Conservation (phyloP, 2,329 filamentous ascomycete species). For the Aspergillus japonicus region DNA sequence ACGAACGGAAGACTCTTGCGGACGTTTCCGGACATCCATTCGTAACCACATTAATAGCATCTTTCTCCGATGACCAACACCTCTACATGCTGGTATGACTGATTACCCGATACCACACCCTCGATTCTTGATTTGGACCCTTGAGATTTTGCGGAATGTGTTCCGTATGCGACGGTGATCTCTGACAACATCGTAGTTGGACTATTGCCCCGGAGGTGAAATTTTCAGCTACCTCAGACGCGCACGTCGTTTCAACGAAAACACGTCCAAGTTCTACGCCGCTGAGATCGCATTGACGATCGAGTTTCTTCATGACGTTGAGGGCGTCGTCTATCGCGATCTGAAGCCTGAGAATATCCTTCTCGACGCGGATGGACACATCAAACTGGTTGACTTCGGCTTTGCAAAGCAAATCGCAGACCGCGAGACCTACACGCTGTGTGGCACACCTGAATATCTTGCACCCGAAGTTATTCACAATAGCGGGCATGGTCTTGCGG, state of each 20-base stretch:
- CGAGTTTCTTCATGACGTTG: constrained; percentile 62
- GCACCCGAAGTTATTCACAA: constrained; percentile 67
- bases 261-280: constrained; percentile 64
- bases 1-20: constrained; percentile 63
- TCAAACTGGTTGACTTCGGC: constrained; percentile 67
- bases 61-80: constrained; percentile 62
- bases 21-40: constrained; percentile 64
- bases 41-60: constrained; percentile 63
- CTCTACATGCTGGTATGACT: constrained; percentile 53
- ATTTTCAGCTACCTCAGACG: constrained; percentile 65
- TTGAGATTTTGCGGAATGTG: not conserved
- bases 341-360: constrained; percentile 68
- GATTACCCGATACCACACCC: not conserved
- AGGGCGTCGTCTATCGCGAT: constrained; percentile 66
- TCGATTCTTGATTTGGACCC: not conserved
- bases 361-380: constrained; percentile 63
- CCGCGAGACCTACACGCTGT: constrained; percentile 63
- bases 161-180: not conserved
- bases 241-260: constrained; percentile 61
- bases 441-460: constrained; percentile 66
- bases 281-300: constrained; percentile 66
- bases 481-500: constrained; percentile 62
- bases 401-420: constrained; percentile 63
- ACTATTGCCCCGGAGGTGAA: constrained; percentile 67
- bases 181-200: constrained; percentile 48